These are phyloP conservation scores for Gynandropsis gynandra DNA, from an alignment of 345 rosid genomes.

Conservation along the genomic window DNA sequence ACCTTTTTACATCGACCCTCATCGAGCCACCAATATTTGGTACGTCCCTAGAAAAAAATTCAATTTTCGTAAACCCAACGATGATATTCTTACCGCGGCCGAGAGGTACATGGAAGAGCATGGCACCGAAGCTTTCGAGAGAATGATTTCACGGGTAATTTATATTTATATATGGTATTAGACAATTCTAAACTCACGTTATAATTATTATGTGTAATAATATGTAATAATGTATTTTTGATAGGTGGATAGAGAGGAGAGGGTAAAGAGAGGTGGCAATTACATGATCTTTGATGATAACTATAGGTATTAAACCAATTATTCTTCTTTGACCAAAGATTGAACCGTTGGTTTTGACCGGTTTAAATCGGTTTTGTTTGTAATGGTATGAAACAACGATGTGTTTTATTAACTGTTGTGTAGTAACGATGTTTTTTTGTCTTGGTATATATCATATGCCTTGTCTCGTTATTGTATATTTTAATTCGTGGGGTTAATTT, in stretches of 20 bases:
- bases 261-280: conserved; percentile 45
- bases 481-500: too few species aligned
- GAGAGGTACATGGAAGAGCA: conserved; percentile 74
- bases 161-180: background rate
- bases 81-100: conserved; percentile 69
- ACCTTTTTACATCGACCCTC: conserved; percentile 64
- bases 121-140: conserved; percentile 82
- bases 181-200: too few species aligned
- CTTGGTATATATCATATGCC: too few species aligned
- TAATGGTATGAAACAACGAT: too few species aligned
- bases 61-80: conserved; percentile 49
- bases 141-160: conserved; percentile 75
- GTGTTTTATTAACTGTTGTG: too few species aligned
- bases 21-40: conserved; percentile 72
- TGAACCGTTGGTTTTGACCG: conserved; percentile 10
- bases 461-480: too few species aligned
- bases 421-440: too few species aligned
- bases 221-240: background rate
- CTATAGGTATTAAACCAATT: conserved; percentile 41
- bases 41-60: conserved; percentile 79
- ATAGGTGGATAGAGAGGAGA: conserved; percentile 44
- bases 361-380: conserved; percentile 5
- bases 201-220: too few species aligned
- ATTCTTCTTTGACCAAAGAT: too few species aligned
- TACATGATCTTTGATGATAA: conserved; percentile 80